Evolutionary conservation across 2,329 filamentous ascomycete species (phyloP), one percentile per base, ranked within the genome.

Genomic region (Colletotrichum cereale): DNA sequence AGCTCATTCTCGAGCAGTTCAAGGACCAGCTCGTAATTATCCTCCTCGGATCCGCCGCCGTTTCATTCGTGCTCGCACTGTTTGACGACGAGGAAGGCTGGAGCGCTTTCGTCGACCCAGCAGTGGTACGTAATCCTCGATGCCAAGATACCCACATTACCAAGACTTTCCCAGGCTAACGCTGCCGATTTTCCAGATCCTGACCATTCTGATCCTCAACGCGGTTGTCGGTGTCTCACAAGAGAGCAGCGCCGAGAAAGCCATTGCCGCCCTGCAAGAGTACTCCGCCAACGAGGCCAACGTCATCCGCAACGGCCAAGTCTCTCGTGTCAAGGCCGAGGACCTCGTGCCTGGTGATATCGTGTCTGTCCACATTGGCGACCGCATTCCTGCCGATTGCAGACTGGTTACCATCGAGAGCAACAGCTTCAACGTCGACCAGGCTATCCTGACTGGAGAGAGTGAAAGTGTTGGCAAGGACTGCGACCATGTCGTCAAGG

Each of bases 221-320:
- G 93, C 96, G 73, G 92, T 99, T 76, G 96, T 99, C 74, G 96
- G 96, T 80, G 96, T 99, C 36, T 98, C 96, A 67, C 96, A 99
- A 86, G 96, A 99, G 86, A 98, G 94, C 84, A 98, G 95, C 80
- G 96, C 96, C 75, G 96, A 99, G 83, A 98, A 98, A 85, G 96
- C 96, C 62, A 99, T 99, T 80, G 95, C 96, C 34, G 96, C 96
- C 55, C 89, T 99, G 68, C 96, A 99, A 84, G 96, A 99, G 88
- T 99, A 99, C 85, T 98, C 96, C 38, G 96, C 96, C 79, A 99
- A 98, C 83, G 94, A 97, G 83, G 96, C 96, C 76, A 99, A 96
- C 80, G 96, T 97, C 64, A 82, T 97, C 71, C 93, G 96, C 78
- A 91, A 96, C 84, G 95, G 96, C 62, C 89, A 92, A 76, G 86